Conservation (phyloP, 805 yeast genomes). For the Starmerella gropengiesseri region DNA sequence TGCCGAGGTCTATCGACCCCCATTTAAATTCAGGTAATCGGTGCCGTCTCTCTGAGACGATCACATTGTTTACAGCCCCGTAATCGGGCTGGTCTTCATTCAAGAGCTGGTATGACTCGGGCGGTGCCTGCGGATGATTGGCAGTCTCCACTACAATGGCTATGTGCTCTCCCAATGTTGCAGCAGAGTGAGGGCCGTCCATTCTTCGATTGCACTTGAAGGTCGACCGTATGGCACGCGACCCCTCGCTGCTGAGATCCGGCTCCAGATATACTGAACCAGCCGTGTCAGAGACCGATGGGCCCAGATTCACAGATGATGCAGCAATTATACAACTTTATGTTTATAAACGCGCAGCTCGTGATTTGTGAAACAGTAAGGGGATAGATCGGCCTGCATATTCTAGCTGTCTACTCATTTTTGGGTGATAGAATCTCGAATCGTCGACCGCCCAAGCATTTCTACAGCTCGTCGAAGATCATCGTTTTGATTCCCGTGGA, state of each 20-base stretch:
- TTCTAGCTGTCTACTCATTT: too few species aligned
- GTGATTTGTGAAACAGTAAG: too few species aligned
- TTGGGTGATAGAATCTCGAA: background rate
- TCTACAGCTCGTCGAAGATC: conserved; percentile 25
- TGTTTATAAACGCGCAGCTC: background rate
- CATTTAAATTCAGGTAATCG: conserved; percentile 7
- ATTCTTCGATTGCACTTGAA: too few species aligned
- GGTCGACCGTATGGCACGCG: too few species aligned
- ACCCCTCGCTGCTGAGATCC: too few species aligned
- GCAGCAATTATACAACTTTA: background rate
- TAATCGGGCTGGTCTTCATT: background rate
- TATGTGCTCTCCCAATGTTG: too few species aligned
- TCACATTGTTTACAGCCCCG: background rate
- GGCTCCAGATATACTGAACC: too few species aligned
- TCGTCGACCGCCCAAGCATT: background rate
- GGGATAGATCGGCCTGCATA: too few species aligned
- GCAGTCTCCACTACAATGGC: background rate
- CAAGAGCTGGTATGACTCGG: background rate
- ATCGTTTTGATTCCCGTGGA: conserved; percentile 41
- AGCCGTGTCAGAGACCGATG: too few species aligned
- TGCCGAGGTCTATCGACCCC: conserved; percentile 16
- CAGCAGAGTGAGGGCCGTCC: too few species aligned
- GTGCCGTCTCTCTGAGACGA: background rate
- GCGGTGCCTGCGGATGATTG: conserved; percentile 1
- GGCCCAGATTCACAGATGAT: too few species aligned